These are phyloP conservation scores for Eimeria zaria DNA, from an alignment of 169 alveolate genomes.

Conservation along the genomic window DNA sequence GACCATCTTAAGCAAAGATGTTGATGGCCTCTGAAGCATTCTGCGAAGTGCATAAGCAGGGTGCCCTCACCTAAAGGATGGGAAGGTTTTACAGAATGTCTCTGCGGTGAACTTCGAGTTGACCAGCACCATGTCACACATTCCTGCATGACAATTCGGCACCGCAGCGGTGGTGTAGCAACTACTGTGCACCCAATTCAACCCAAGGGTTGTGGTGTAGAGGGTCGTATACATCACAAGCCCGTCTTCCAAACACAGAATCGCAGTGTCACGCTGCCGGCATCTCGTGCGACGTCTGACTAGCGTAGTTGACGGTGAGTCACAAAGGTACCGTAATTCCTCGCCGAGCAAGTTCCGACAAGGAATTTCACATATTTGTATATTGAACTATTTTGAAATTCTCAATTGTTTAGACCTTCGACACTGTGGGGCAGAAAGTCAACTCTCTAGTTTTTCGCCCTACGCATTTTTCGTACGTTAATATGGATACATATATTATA, in stretches of 20 bases:
- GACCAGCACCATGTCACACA: slow-evolving; percentile 87
- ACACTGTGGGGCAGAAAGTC: not conserved
- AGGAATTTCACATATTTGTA: not conserved
- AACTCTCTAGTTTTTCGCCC: not conserved
- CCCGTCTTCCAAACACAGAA: not conserved
- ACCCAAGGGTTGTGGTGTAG: not conserved
- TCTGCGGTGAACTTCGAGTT: slow-evolving; percentile 91
- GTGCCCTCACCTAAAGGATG: slow-evolving; percentile 77
- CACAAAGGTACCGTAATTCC: not conserved
- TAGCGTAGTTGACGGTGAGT: not conserved
- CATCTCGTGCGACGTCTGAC: not conserved
- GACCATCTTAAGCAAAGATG: not conserved
- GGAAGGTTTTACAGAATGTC: slow-evolving; percentile 87
- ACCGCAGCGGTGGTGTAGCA: slow-evolving; percentile 79
- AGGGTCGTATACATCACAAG: not conserved
- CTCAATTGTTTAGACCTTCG: not conserved
- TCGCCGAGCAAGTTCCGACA: not conserved
- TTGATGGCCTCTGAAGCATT: not conserved
- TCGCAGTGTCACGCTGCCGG: not conserved
- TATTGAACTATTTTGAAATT: not conserved
- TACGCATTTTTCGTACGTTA: too few relatives aligned
- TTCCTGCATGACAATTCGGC: slow-evolving; percentile 82
- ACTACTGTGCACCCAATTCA: not conserved
- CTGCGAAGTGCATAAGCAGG: not conserved
- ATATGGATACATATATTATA: too few relatives aligned